Base-by-base conservation (phyloP, 192 early-diverging fungal genomes). In the Backusella psychrophila region DNA sequence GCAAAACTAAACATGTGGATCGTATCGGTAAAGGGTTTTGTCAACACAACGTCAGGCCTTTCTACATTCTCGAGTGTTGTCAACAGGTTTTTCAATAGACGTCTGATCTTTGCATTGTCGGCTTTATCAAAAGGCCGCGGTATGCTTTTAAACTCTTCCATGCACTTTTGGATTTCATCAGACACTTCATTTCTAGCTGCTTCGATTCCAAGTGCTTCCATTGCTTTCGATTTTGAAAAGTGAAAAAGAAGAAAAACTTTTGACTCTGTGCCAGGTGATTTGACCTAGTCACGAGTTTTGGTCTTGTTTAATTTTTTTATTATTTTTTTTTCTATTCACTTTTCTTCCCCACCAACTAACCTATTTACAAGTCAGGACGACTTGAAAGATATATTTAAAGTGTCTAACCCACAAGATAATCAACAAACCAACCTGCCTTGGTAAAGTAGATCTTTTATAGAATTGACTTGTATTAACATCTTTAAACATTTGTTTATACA, bases 321-420 rank as follows among this genome's bases (percentile, higher is more conserved):
- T 49, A 26, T 72, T 72, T 72, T 52, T 63, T 26, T 39, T 49
- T 73, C n/a, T 53, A 52, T 19, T 72, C 49, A 52, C 35, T 56
- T 5, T 34, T 26, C 38, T 68, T 7, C 3, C 21, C 31, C 66
- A 33, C 66, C 36, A 17, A 12, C 4, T 33, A 39, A 39, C 38
- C 26, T 34, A 14, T 66, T 66, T 35, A 66, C 26, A 21, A 68
- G 66, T 68, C 66, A n/a, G 66, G 66, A 33, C 33, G 29, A 33
- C 66, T 35, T 36, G 2, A 68, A 33, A 17, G 23, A 6, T 68
- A 35, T 36, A 68, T 68, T 68, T 8, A 68, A 33, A 36, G 44
- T 73, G 72, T 23, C 72, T 29, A 73, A 73, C 49, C 35, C 46
- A 63, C 72, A 73, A 12, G 52, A 73, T 17, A 73, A 73, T 35